Conservation (phyloP, 192 early-diverging fungal genomes). For the Funneliformis mosseae region DNA sequence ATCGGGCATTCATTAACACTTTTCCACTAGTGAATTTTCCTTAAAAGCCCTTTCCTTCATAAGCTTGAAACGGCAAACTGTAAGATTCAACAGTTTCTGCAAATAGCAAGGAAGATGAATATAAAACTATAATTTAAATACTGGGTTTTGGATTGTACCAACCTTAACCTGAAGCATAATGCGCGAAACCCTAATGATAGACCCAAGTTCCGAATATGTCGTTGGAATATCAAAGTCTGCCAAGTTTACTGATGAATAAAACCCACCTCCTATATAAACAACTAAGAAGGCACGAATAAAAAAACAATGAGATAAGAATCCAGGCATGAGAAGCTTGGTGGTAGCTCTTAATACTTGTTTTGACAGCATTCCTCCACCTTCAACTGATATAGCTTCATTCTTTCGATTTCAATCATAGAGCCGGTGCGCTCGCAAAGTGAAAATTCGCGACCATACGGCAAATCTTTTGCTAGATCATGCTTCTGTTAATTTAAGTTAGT, state of each 20-base stretch:
- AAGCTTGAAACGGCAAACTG: conserved; percentile 8
- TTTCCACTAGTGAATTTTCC: conserved; percentile 1
- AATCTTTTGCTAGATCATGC: conserved; percentile 25
- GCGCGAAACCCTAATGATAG: conserved; percentile 28
- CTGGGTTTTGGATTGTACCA: conserved; percentile 14
- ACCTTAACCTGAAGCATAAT: conserved; percentile 33
- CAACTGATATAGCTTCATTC: conserved; percentile 17
- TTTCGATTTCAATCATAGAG: conserved; percentile 21
- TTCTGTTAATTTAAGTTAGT: conserved; percentile 19
- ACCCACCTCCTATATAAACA: conserved; percentile 32
- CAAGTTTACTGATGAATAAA: conserved; percentile 34
- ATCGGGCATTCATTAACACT: not conserved
- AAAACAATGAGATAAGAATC: conserved; percentile 36
- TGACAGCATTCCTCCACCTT: conserved; percentile 14
- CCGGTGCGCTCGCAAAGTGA: conserved; percentile 32
- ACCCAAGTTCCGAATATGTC: conserved; percentile 30
- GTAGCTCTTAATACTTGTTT: conserved; percentile 27
- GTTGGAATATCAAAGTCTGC: conserved; percentile 33
- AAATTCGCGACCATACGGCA: conserved; percentile 15
- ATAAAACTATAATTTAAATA: conserved; percentile 8
- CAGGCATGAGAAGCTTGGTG: conserved; percentile 32
- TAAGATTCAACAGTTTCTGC: conserved; percentile 7
- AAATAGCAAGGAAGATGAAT: not conserved
- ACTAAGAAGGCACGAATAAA: conserved; percentile 33
- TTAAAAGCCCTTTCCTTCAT: not conserved